Conservation (phyloP, 2,329 filamentous ascomycete genomes). For the Alternaria longipes region DNA sequence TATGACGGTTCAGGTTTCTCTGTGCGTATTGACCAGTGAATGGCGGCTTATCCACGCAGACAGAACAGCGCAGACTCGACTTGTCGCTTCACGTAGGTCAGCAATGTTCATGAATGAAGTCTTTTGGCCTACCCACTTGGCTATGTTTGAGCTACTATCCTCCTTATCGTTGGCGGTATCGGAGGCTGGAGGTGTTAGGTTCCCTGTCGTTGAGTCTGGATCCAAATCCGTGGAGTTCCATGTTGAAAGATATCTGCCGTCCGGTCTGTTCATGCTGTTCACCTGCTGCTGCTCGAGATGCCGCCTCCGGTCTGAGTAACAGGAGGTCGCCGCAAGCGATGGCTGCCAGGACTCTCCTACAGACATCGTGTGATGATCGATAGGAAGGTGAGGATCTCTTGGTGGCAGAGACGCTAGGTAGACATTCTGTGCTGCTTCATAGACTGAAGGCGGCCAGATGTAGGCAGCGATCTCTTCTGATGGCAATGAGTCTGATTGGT, state of each 20-base stretch:
- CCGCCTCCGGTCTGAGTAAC: background rate
- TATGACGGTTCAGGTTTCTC: constrained; percentile 1
- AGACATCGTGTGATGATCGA: background rate
- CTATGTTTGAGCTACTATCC: background rate
- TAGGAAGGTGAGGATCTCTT: background rate
- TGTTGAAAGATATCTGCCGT: background rate
- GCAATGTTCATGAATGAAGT: fast-evolving
- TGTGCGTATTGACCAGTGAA: constrained; percentile 10
- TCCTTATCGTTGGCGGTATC: no score
- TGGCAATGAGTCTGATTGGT: background rate
- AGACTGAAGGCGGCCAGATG: background rate
- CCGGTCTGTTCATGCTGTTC: background rate
- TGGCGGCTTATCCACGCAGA: background rate
- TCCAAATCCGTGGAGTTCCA: background rate
- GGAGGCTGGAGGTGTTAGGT: background rate
- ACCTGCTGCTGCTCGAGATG: background rate
- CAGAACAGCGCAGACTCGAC: background rate
- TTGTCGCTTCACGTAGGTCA: background rate
- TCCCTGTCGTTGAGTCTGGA: no score
- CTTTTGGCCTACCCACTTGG: background rate
- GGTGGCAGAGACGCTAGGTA: background rate
- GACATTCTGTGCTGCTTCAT: background rate
- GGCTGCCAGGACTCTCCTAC: background rate
- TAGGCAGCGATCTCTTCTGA: background rate
- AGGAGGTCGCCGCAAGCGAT: no score